phyloP scores from a whole-genome alignment of 164 flowering plant species.

The Nymphaea colorata region DNA sequence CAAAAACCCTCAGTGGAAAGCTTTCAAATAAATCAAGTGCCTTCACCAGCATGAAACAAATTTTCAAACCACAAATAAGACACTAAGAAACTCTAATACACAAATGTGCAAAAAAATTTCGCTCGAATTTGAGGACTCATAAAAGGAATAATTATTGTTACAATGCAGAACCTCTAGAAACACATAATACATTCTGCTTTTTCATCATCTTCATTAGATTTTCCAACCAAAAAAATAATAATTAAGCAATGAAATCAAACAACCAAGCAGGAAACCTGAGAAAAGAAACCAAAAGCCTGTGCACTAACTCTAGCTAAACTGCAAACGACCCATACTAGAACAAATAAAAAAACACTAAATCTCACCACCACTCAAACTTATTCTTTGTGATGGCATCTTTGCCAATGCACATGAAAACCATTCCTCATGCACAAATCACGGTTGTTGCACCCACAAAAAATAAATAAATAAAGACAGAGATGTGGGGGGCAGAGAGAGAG shows the following conservation, averaged over 20 bases:
- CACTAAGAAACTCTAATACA: background rate
- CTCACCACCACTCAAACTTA: no score
- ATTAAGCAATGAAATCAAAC: background rate
- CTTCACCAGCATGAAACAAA: background rate
- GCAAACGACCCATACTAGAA: background rate
- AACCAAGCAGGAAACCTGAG: background rate
- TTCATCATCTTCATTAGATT: background rate
- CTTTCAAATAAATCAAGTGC: background rate
- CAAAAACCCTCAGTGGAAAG: background rate
- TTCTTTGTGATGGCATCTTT: no score
- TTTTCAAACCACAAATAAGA: background rate
- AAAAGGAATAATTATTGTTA: background rate
- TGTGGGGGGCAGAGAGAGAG: no score
- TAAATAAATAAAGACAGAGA: no score
- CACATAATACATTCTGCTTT: background rate
- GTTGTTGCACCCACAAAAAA: no score
- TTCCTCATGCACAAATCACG: no score
- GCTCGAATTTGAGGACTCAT: background rate
- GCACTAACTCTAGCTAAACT: background rate
- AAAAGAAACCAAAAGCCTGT: background rate
- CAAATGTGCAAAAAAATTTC: background rate
- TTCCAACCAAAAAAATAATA: no score
- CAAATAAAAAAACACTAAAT: no score
- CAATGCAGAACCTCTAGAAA: background rate
- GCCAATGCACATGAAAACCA: no score